Base-by-base conservation (phyloP, 2,329 filamentous ascomycete species). In the Allantophomopsis lycopodina region DNA sequence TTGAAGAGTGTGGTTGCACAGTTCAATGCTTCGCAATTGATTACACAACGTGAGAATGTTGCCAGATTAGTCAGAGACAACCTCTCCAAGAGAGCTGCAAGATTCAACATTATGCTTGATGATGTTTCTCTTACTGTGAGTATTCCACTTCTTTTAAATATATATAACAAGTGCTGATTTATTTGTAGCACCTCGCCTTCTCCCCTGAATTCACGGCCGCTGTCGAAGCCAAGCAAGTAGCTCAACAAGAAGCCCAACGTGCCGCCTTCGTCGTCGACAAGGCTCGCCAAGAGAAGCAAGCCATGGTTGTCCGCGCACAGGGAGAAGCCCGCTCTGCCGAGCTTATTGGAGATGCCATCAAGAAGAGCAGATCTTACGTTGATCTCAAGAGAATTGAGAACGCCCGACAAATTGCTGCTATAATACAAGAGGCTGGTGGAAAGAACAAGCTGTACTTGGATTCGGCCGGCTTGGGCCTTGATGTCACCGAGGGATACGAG, bases 381-480 rank as follows among this genome's bases (percentile, higher is more conserved):
- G 91, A 96, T 64, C 75, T 98, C 58, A 85, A 93, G 66, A 91
- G 94, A 72, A 94, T 98, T 54, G 91, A 98, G 69, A 98, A 95
- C 55, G 91, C 91, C 6, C 75, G 85, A 50, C 73, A 76, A 42
- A 94, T 98, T 62, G 91, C 91, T n/a, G 63, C 71, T 51, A 79
- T 94, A 51, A 61, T 98, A 53, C 85, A 95, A 62, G 86, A 93
- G 61, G 73, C 72, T 42, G 83, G 84, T 44, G 80, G 84, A 59
- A 79, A 79, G 68, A 98, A 98, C 70, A 91, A 91, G 66, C 69
- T 98, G 52, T 86, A 95, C 63, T 72, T 98, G 46, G 91, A 98
- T 56, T 76, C 85, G 6, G 81, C 91, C 59, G 91, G 88, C 35
- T 66, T 98, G 53, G 91, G 91, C 37, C 66, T 98, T 55, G 95